Percentiles rank a stretch among this genome's conserved stretches.
These are phyloP conservation scores for Populus trichocarpa DNA, from an alignment of 441 rosid genomes.

Conservation along the genomic window DNA sequence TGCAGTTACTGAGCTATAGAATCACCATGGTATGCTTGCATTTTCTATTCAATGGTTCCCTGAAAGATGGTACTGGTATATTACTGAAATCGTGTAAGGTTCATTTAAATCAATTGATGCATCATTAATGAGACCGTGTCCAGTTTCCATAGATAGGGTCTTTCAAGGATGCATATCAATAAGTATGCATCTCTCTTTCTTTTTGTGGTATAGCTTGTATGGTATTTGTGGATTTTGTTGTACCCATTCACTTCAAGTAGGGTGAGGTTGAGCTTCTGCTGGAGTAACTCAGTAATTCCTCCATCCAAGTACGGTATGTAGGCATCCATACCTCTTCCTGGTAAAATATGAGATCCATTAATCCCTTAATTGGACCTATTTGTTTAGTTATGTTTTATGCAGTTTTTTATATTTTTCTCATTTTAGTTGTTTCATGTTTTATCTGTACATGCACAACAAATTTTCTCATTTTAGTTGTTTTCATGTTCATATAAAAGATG, in stretches of 20 bases:
- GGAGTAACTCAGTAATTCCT: slow-evolving; percentile 92
- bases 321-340: slow-evolving; percentile 63
- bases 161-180: slow-evolving; percentile 20
- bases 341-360: slow-evolving; percentile 56
- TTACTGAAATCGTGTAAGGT: too few species aligned
- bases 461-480: background rate
- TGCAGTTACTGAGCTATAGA: background rate
- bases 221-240: slow-evolving; percentile 49
- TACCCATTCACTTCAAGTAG: slow-evolving; percentile 83
- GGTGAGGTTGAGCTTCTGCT: slow-evolving; percentile 97
- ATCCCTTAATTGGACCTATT: slow-evolving; percentile 33
- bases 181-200: slow-evolving; percentile 23
- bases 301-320: slow-evolving; percentile 95
- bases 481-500: background rate
- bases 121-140: background rate
- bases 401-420: slow-evolving; percentile 7
- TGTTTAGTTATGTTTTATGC: slow-evolving; percentile 35
- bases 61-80: background rate
- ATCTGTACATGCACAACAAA: background rate
- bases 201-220: slow-evolving; percentile 45
- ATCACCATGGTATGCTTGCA: background rate
- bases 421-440: background rate
- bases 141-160: background rate
- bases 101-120: background rate
- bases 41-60: background rate